phyloP scores from a whole-genome alignment of 2,329 filamentous ascomycete genomes.

The Claviceps fusiformis region DNA sequence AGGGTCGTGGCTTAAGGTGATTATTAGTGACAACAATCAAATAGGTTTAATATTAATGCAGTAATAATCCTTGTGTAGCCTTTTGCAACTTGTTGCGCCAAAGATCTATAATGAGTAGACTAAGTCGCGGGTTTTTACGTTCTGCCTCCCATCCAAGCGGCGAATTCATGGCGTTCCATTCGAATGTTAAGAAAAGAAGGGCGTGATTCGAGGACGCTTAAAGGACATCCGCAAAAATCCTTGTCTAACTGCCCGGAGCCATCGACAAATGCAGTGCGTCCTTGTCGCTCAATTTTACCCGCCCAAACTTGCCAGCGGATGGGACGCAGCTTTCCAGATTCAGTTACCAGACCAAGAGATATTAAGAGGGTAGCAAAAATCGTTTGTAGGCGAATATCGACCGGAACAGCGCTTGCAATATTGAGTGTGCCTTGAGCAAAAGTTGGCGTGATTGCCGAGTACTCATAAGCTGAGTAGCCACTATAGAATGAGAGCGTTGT shows the following conservation, averaged over 20 bases:
- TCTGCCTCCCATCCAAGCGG: conserved; percentile 49
- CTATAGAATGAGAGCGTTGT: conserved; percentile 30
- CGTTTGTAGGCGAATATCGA: conserved; percentile 82
- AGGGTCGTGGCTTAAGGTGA: too few species aligned
- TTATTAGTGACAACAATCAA: too few species aligned
- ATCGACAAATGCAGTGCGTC: conserved; percentile 42
- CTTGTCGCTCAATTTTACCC: conserved; percentile 70
- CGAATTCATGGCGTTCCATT: conserved; percentile 66
- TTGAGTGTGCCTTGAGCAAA: conserved; percentile 28
- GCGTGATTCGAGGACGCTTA: conserved; percentile 62
- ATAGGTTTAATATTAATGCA: too few species aligned
- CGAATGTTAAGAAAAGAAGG: conserved; percentile 81
- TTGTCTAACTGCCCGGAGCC: conserved; percentile 53
- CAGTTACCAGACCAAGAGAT: conserved; percentile 69
- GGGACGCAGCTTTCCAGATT: conserved; percentile 65
- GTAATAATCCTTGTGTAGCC: too few species aligned
- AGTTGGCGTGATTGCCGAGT: conserved; percentile 57
- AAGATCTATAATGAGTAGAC: background rate
- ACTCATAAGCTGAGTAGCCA: conserved; percentile 92
- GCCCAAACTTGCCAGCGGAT: conserved; percentile 76
- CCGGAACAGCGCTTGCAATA: conserved; percentile 45
- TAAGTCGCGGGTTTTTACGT: conserved; percentile 1
- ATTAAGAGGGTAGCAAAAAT: conserved; percentile 67
- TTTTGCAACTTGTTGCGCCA: too few species aligned
- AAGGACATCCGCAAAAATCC: conserved; percentile 65